A percentile compares a stretch with the other conserved stretches of the same genome.
Conservation (phyloP, 2,329 filamentous ascomycete genomes). For the Sarocladiaceae sp. region DNA sequence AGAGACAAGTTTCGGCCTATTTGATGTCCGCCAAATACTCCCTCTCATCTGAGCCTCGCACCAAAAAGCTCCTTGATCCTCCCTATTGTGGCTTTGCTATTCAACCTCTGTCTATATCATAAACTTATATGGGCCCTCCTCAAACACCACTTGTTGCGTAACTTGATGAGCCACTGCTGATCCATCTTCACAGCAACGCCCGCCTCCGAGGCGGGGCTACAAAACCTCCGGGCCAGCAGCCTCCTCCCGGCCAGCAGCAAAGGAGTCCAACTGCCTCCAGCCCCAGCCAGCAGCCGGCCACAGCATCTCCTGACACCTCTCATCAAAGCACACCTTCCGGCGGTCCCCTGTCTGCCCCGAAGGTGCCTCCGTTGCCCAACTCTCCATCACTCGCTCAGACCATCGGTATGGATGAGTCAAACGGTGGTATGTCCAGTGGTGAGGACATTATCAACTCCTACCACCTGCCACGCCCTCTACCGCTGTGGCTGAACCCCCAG, state of each 20-base stretch:
- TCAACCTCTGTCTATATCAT: too few species aligned
- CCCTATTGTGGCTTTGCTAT: too few species aligned
- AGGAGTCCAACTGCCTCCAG: conserved; percentile 47
- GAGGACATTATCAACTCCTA: conserved; percentile 54
- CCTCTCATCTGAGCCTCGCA: neutral
- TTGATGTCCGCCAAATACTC: too few species aligned
- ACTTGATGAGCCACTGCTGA: conserved; percentile 14
- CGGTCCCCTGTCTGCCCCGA: conserved; percentile 42
- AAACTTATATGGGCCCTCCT: too few species aligned
- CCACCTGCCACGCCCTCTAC: conserved; percentile 60
- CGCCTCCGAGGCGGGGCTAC: conserved; percentile 50
- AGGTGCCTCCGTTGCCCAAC: conserved; percentile 55
- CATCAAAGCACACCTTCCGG: conserved; percentile 46
- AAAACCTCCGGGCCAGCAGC: conserved; percentile 42
- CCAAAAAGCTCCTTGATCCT: too few species aligned
- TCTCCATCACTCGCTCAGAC: conserved; percentile 60
- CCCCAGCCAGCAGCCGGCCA: conserved; percentile 31
- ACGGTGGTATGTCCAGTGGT: conserved; percentile 37
- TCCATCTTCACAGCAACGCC: conserved; percentile 41
- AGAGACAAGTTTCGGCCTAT: neutral
- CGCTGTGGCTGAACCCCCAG: conserved; percentile 67
- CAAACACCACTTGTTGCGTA: too few species aligned
- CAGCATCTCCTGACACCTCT: conserved; percentile 38
- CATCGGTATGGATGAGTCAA: conserved; percentile 61
- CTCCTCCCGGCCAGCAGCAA: conserved; percentile 33